Evolutionary conservation across 2,329 filamentous ascomycete species (phyloP).

Genomic region (Apiospora rasikravindrae): DNA sequence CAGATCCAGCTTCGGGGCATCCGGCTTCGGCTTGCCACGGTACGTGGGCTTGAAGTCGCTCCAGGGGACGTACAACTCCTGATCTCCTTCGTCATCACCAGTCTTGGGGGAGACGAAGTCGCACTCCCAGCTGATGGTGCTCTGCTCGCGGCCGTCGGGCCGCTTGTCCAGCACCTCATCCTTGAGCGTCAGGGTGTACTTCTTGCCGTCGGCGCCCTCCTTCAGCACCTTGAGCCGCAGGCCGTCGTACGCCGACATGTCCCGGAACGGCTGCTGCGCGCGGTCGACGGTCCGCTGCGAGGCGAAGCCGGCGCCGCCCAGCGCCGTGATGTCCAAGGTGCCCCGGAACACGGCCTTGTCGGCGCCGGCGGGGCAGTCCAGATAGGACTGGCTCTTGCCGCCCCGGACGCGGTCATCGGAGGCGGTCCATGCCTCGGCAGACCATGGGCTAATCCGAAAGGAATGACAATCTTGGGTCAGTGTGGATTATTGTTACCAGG

Average conservation of each 20-base stretch:
- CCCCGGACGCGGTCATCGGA: constrained; percentile 81
- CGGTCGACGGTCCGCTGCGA: constrained; percentile 72
- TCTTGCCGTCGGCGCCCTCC: constrained; percentile 62
- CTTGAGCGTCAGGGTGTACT: constrained; percentile 78
- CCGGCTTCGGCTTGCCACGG: constrained; percentile 67
- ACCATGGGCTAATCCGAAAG: constrained; percentile 57
- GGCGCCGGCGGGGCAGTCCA: constrained; percentile 40
- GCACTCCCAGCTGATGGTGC: constrained; percentile 75
- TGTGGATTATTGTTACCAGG: background rate
- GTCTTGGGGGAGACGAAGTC: constrained; percentile 55
- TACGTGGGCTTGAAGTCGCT: constrained; percentile 72
- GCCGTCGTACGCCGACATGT: constrained; percentile 68
- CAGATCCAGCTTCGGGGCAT: constrained; percentile 64
- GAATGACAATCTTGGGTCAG: background rate
- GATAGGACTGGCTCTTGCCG: constrained; percentile 65
- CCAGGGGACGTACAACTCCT: constrained; percentile 65
- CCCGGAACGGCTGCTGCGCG: constrained; percentile 52
- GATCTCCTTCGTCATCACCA: constrained; percentile 34
- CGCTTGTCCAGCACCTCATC: constrained; percentile 65
- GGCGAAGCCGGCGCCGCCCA: constrained; percentile 83
- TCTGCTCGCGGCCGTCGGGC: constrained; percentile 72
- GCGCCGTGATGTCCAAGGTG: constrained; percentile 71
- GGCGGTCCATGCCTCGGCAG: constrained; percentile 65
- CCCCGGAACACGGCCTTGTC: constrained; percentile 61
- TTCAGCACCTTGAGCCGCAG: constrained; percentile 56